Base-by-base conservation (phyloP, 106 monocot species). In the Dactylorhiza incarnata region DNA sequence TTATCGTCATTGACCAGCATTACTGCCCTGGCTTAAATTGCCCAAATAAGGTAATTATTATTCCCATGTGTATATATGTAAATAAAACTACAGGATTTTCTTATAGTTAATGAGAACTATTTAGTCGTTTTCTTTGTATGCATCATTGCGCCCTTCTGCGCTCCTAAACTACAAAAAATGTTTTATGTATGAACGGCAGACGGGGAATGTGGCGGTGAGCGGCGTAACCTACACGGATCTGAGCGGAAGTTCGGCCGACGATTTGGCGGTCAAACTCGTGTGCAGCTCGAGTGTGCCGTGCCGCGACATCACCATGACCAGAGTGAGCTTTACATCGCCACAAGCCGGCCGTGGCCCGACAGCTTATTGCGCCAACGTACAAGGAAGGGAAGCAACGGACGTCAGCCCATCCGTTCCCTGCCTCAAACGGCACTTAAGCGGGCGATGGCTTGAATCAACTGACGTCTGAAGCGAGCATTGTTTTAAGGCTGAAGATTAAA, bases 11-110 rank as follows among this genome's bases (percentile, higher is more conserved):
- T 12, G 70, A 70, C 20, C 77, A 78, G 22, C 52, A 43, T 52
- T 78, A 78, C 43, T 78, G 77, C 45, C 77, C 69, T 9, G 23
- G 13, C 4, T 37, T 29, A 69, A 45, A 37, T 54, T 78, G 77
- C 47, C 37, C 77, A 13, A 77, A 77, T 62, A 68, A 77, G 77
- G 77, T 77, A 68, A 37, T 3, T 37, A 37, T 3, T 37, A 37
- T 37, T 37, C 37, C 37, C 37, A 37, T 37, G 1, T 37, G 37
- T 37, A n/a, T n/a, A n/a, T n/a, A n/a, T n/a, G n/a, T n/a, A n/a
- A n/a, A n/a, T n/a, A n/a, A n/a, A n/a, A n/a, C n/a, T n/a, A n/a
- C n/a, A n/a, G n/a, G n/a, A n/a, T n/a, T n/a, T n/a, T n/a, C n/a
- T n/a, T n/a, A n/a, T n/a, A n/a, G n/a, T n/a, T n/a, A n/a, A n/a